A percentile compares a stretch with the other conserved stretches of the same genome.
phyloP scores from a whole-genome alignment of 1,284 basidiomycete genomes.

The Ustilago vetiveriae region DNA sequence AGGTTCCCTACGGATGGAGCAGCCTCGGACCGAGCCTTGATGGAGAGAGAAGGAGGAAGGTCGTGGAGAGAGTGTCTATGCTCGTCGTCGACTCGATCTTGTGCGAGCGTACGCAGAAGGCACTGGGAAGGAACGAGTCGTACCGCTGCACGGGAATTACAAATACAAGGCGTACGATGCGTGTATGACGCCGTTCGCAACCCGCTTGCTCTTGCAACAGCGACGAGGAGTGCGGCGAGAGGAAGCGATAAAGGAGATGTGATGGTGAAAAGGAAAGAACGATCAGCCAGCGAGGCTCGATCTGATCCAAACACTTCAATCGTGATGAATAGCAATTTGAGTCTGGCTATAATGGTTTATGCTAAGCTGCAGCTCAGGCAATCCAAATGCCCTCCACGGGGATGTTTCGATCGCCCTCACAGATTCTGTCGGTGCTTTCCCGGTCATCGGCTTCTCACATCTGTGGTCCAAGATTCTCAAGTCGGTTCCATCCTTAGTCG shows the following conservation, averaged over 20 bases:
- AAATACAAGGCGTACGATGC: too few relatives aligned
- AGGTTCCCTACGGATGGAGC: too few relatives aligned
- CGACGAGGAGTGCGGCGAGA: neutral
- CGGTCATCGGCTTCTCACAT: constrained; percentile 3
- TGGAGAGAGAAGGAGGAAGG: too few relatives aligned
- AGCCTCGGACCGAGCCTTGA: too few relatives aligned
- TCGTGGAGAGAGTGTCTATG: neutral
- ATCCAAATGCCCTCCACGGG: neutral
- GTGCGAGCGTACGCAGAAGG: too few relatives aligned
- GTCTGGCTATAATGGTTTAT: neutral
- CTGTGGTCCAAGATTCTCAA: too few relatives aligned
- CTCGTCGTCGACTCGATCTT: too few relatives aligned
- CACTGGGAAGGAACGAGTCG: too few relatives aligned
- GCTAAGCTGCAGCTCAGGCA: constrained; percentile 4
- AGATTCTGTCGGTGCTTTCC: constrained; percentile 10
- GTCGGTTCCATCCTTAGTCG: too few relatives aligned
- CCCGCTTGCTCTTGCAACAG: neutral
- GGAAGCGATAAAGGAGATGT: neutral
- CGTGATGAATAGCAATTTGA: neutral
- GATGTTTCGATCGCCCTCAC: neutral
- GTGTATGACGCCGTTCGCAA: constrained; percentile 6
- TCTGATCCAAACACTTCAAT: neutral
- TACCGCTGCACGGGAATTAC: too few relatives aligned
- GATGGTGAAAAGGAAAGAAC: neutral
- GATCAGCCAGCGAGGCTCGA: neutral